Evolutionary conservation across 2,329 filamentous ascomycete genomes (phyloP), one percentile per base, ranked within the genome.

Genomic region (Calonectria pseudoturangicola): DNA sequence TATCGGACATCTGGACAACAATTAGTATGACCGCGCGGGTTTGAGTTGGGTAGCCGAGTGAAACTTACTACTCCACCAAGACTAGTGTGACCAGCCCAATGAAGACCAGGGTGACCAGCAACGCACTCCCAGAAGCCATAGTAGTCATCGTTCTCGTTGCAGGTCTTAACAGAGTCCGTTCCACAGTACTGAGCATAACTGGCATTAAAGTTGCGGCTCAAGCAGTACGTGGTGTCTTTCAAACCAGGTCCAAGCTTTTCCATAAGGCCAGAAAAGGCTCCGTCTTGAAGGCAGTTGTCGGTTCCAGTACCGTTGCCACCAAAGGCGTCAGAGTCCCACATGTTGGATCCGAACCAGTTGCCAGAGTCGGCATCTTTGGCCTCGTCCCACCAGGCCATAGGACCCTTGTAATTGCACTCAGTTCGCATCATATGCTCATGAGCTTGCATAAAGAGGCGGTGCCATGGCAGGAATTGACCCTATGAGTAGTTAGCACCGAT

Each of bases 371-470:
- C 58, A 21, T 63, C 58, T 3, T 13, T 15, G 3, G 39, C 39
- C 27, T 63, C 58, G 25, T 63, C 58, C 58, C 58, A 63, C 58
- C 58, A 63, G 8, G 58, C 8, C 58, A 63, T 63, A 3, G 58
- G 58, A 8, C 58, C 58, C 3, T 39, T 45, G 16, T 63, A 63
- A 21, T 30, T 28, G 58, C 58, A 63, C 10, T 63, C 58, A 18
- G 27, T 45, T 28, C 58, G 58, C 16, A 63, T 21, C 58, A 63
- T 45, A 21, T 41, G 18, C 25, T 63, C 58, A 41, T 63, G 58
- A 15, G 58, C 41, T 30, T 30, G 15, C 58, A 63, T 63, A 10
- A 63, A 63, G 39, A 63, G 25, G 15, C 58, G 58, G 39, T 63
- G 58, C 39, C 36, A 63, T 8, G 58, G 58, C 27, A 63, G 39